These are phyloP conservation scores for Penicillium riverlandense DNA, from an alignment of 495 filamentous ascomycete genomes.

Conservation along the genomic window DNA sequence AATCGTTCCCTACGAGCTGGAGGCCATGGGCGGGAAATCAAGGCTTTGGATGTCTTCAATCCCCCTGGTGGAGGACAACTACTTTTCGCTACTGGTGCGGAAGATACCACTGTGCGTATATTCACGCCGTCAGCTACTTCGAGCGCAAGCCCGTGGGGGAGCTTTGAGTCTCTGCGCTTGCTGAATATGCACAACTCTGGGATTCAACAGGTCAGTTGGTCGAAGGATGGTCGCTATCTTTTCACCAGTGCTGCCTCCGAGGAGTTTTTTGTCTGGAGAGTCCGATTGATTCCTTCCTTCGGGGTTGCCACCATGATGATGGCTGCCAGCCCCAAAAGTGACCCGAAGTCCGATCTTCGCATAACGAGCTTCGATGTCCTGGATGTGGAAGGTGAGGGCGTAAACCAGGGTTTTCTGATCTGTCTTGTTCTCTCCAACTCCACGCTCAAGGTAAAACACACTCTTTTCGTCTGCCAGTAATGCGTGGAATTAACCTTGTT, in stretches of 20 bases:
- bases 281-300: slow-evolving; percentile 46
- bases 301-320: slow-evolving; percentile 57
- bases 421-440: slow-evolving; percentile 75
- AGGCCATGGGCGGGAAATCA: slow-evolving; percentile 84
- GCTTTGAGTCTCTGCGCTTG: slow-evolving; percentile 51
- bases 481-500: background rate
- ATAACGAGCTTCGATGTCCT: slow-evolving; percentile 65
- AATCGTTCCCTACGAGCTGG: slow-evolving; percentile 56
- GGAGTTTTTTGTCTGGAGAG: slow-evolving; percentile 80
- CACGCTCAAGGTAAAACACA: slow-evolving; percentile 47
- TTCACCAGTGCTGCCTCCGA: slow-evolving; percentile 82
- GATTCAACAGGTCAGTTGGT: slow-evolving; percentile 76
- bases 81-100: slow-evolving; percentile 71
- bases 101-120: slow-evolving; percentile 81
- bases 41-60: slow-evolving; percentile 54
- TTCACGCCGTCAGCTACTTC: slow-evolving; percentile 12
- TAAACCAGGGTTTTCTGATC: slow-evolving; percentile 39
- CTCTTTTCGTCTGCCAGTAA: background rate
- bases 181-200: slow-evolving; percentile 72
- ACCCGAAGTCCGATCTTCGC: slow-evolving; percentile 61
- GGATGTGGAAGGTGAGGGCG: slow-evolving; percentile 24
- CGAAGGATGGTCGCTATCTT: slow-evolving; percentile 53
- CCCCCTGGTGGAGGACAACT: slow-evolving; percentile 5
- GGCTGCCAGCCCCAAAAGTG: slow-evolving; percentile 50
- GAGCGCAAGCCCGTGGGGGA: slow-evolving; percentile 15